Evolutionary conservation across 108 stramenopile species (phyloP).

Genomic region (Nannochloropsis salina): DNA sequence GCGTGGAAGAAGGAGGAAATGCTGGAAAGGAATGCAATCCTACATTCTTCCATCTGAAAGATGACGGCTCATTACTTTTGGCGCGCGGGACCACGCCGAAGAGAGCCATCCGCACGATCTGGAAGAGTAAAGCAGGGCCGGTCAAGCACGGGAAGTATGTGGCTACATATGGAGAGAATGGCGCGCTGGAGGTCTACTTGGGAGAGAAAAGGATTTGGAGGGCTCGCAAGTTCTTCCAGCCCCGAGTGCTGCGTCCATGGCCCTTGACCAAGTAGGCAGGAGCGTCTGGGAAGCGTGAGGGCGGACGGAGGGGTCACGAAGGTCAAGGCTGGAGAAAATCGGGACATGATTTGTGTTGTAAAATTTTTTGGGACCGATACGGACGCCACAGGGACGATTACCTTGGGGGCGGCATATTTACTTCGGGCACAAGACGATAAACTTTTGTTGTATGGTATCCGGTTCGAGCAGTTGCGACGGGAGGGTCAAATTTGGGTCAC

Average conservation of each 20-base stretch:
- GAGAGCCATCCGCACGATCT: background rate
- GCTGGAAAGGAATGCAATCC: background rate
- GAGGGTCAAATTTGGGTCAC: too few relatives aligned
- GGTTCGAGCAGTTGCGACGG: too few relatives aligned
- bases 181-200: background rate
- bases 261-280: background rate
- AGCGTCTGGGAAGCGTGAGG: background rate
- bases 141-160: background rate
- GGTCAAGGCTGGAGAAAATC: too few relatives aligned
- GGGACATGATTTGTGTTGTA: too few relatives aligned
- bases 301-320: too few relatives aligned
- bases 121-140: slow-evolving; percentile 13
- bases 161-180: background rate
- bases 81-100: slow-evolving; percentile 5
- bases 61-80: background rate
- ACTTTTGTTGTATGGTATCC: too few relatives aligned
- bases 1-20: background rate
- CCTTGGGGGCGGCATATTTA: too few relatives aligned
- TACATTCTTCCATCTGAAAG: background rate
- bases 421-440: too few relatives aligned
- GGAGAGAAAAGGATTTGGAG: background rate
- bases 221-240: slow-evolving; percentile 9
- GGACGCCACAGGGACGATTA: too few relatives aligned
- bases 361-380: too few relatives aligned
- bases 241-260: slow-evolving; percentile 11